Evolutionary conservation across 805 yeast genomes (phyloP).

Genomic region (Scheffersomyces lignosus): DNA sequence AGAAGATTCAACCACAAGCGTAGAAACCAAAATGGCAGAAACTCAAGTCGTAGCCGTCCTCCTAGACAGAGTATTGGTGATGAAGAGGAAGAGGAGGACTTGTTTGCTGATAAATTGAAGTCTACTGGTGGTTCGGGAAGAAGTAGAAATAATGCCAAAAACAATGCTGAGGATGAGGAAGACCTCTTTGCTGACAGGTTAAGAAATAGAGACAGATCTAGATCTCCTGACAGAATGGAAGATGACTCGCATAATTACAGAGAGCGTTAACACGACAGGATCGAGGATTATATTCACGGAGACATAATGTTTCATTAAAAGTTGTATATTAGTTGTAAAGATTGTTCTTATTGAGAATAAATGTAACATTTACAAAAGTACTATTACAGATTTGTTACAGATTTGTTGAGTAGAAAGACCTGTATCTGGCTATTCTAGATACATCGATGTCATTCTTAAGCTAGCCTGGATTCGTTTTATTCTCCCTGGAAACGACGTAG

Average conservation of each 20-base stretch:
- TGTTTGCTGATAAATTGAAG: constrained; percentile 19
- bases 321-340: too few species aligned
- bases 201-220: constrained; percentile 3
- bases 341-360: too few species aligned
- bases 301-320: too few species aligned
- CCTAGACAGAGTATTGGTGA: constrained; percentile 4
- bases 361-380: too few species aligned
- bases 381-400: too few species aligned
- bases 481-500: too few species aligned
- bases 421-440: too few species aligned
- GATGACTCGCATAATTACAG: neutral
- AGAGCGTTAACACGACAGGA: too few species aligned
- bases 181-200: constrained; percentile 37
- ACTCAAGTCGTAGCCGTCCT: constrained; percentile 11
- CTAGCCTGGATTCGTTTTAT: too few species aligned
- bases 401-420: too few species aligned
- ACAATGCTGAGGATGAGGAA: constrained; percentile 18
- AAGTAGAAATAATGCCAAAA: neutral
- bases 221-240: neutral
- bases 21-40: constrained; percentile 5
- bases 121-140: constrained; percentile 3
- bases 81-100: constrained; percentile 19
- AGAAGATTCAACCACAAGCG: constrained; percentile 26
- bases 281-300: too few species aligned
- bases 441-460: too few species aligned